Evolutionary conservation across 2,329 filamentous ascomycete genomes (phyloP), one percentile per base, ranked within the genome.

Genomic region (Claviceps sorghi): DNA sequence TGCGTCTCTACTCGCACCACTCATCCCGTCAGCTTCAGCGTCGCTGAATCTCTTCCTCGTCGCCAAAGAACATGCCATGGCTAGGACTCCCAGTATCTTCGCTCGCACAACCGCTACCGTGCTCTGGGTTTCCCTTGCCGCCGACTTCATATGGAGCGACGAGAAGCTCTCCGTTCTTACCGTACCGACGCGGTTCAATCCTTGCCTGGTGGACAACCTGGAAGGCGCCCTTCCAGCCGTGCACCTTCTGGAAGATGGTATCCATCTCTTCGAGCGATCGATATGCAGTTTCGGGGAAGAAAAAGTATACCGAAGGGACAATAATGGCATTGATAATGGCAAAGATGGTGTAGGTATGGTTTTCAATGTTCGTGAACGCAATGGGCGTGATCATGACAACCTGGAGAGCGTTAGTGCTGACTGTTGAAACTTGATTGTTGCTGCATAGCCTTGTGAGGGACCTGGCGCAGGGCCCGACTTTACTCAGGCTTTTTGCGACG

Each of bases 181-280:
- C 78, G 58, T 80, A 82, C 40, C 75, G 71, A 5, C 68, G 69
- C 0, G 79, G 78, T 64, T 79, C 76, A 7, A 74, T 61, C 45
- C 58, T 57, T 41, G 69, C 69, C 42, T 67, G 62, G 19, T 66
- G 60, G 30, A 72, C 65, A 5, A 72, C 64, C 17, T 59, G 56
- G 13, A 71, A 62, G 19, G 63, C 65, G 29, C 63, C 68, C 22
- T 56, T 55, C 51, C 63, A 60, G 3, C 76, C 76, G 22, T 67
- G 66, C 1, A 76, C 74, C 60, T 80, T 78, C 57, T 75, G 72
- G 66, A 82, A 83, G 59, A 83, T 82, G 58, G 65, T 67, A 58
- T 84, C 80, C 76, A 84, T 83, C 61, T 84, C 80, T 63, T 84
- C 80, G 21, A 84, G 73, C 1, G 75, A 78, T 42, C 80, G 72